Percentiles rank a stretch among this genome's conserved stretches.
Conservation (phyloP, 306 rosid species). For the Begonia loranthoides region DNA sequence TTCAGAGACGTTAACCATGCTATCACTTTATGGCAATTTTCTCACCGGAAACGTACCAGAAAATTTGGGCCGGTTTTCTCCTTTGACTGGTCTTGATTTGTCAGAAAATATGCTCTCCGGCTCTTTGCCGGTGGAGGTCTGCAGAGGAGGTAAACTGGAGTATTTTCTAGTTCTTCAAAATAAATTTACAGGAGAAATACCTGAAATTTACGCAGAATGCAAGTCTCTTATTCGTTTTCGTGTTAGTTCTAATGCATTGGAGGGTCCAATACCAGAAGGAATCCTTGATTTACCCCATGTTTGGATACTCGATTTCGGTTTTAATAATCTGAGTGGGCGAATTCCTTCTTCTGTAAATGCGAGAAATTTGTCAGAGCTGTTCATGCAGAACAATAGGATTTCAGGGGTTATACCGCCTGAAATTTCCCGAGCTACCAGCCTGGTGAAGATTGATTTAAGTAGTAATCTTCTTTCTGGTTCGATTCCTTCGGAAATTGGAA, state of each 20-base stretch:
- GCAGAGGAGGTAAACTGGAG: constrained; percentile 44
- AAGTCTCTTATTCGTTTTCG: constrained; percentile 61
- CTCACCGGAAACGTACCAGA: constrained; percentile 57
- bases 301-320: constrained; percentile 63
- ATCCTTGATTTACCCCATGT: constrained; percentile 60
- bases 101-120: constrained; percentile 73
- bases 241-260: constrained; percentile 47
- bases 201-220: constrained; percentile 49
- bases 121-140: constrained; percentile 60
- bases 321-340: constrained; percentile 50
- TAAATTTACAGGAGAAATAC: constrained; percentile 59
- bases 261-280: constrained; percentile 59
- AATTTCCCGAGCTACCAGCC: constrained; percentile 42
- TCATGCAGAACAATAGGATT: constrained; percentile 61
- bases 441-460: constrained; percentile 85
- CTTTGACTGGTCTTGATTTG: constrained; percentile 58
- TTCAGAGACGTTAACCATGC: constrained; percentile 41
- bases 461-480: constrained; percentile 63
- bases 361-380: constrained; percentile 66
- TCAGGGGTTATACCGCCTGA: constrained; percentile 68
- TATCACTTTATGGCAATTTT: constrained; percentile 70
- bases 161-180: constrained; percentile 70
- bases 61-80: constrained; percentile 55
- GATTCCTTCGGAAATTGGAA: constrained; percentile 73
- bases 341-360: constrained; percentile 40